Conservation (phyloP, 345 rosid species). For the Luvunga scandens region DNA sequence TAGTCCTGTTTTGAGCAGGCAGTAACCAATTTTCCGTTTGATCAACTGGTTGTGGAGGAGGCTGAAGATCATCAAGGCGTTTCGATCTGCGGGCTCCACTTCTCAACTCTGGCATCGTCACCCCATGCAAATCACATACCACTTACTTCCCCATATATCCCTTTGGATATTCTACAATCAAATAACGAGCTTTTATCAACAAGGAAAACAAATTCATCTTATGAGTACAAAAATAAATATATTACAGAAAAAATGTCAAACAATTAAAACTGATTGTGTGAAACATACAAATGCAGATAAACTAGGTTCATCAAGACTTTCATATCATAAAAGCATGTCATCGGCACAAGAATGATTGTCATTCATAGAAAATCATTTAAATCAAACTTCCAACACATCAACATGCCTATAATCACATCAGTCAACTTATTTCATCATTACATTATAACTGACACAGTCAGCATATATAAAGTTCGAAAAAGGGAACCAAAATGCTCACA, state of each 20-base stretch:
- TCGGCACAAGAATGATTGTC: background rate
- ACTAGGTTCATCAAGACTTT: background rate
- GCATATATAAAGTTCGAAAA: background rate
- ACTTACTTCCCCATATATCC: slow-evolving; percentile 28
- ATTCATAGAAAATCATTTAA: slow-evolving; percentile 10
- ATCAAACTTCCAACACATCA: background rate
- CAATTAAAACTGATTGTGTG: background rate
- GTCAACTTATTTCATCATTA: slow-evolving; percentile 2
- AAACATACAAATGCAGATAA: background rate
- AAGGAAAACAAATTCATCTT: slow-evolving; percentile 1
- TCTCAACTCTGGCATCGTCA: slow-evolving; percentile 98
- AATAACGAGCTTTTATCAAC: slow-evolving; percentile 5
- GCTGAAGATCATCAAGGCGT: slow-evolving; percentile 83
- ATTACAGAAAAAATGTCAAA: background rate
- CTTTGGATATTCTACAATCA: slow-evolving; percentile 41
- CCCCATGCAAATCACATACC: slow-evolving; percentile 81
- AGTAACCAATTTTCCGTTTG: slow-evolving; percentile 62
- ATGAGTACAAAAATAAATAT: background rate
- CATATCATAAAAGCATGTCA: background rate
- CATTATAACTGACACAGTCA: slow-evolving; percentile 6
- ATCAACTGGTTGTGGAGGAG: slow-evolving; percentile 61
- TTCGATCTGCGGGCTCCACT: slow-evolving; percentile 96
- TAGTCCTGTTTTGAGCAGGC: slow-evolving; percentile 75
- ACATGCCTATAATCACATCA: slow-evolving; percentile 13
- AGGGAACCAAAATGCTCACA: background rate